These are phyloP conservation scores for Chloranthus sessilifolius DNA, from an alignment of 164 flowering plant species.

Conservation along the genomic window DNA sequence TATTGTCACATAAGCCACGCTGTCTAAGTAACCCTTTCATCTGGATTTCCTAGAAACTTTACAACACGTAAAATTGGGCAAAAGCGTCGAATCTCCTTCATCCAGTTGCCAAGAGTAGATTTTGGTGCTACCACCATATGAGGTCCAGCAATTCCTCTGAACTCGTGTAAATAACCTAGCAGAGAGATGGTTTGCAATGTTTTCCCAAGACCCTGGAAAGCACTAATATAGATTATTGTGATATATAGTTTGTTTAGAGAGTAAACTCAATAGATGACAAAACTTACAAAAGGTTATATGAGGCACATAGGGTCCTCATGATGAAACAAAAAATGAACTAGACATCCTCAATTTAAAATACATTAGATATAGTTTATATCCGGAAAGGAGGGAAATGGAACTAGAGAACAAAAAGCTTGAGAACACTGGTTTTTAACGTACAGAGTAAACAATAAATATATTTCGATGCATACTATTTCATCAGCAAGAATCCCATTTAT, in stretches of 20 bases:
- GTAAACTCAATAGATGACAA: no score
- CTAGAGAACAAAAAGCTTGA: background rate
- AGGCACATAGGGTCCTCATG: no score
- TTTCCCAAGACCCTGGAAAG: constrained; percentile 89
- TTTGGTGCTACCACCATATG: constrained; percentile 99
- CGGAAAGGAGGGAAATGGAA: background rate
- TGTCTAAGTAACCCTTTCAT: constrained; percentile 65
- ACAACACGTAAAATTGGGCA: constrained; percentile 90
- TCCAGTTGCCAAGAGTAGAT: constrained; percentile 99
- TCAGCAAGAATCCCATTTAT: constrained; percentile 99
- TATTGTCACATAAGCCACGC: constrained; percentile 7
- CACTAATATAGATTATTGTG: no score
- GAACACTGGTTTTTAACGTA: background rate
- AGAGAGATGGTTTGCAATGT: constrained; percentile 95
- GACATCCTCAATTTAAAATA: no score
- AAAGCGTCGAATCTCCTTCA: constrained; percentile 93
- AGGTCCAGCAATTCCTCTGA: constrained; percentile 94
- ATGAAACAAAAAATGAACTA: no score
- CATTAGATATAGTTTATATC: no score
- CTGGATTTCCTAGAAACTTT: constrained; percentile 97
- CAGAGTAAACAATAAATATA: background rate
- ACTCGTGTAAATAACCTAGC: constrained; percentile 91
- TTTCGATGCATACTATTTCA: constrained; percentile 68
- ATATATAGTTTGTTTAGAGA: no score
- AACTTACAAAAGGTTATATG: no score